A percentile compares a stretch with the other conserved stretches of the same genome.
These are phyloP conservation scores for Apostasia shenzhenica DNA, from an alignment of 106 monocot genomes.

Conservation along the genomic window DNA sequence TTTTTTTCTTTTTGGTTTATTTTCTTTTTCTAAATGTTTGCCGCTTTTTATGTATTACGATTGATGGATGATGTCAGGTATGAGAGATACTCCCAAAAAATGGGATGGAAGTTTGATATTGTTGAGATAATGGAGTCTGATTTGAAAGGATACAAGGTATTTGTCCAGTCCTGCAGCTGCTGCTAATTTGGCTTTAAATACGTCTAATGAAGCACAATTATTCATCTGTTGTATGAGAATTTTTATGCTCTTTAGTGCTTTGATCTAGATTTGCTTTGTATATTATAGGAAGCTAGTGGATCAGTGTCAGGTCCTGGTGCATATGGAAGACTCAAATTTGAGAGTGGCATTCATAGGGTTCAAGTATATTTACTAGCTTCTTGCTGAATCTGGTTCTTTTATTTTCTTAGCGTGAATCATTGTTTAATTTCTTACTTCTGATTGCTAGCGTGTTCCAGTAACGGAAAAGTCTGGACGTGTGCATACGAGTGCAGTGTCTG, in stretches of 20 bases:
- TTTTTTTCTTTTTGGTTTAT: not conserved
- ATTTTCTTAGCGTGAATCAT: not conserved
- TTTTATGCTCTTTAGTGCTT: no score
- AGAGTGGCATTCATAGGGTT: slow-evolving; percentile 98
- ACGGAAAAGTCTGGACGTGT: slow-evolving; percentile 95
- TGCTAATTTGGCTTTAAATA: not conserved
- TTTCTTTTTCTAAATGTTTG: not conserved
- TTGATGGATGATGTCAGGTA: slow-evolving; percentile 41
- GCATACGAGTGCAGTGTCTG: slow-evolving; percentile 94
- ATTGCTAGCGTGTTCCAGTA: slow-evolving; percentile 79
- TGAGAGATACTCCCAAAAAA: slow-evolving; percentile 72
- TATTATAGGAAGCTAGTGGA: slow-evolving; percentile 86
- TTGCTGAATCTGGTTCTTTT: not conserved
- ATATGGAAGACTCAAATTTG: slow-evolving; percentile 89
- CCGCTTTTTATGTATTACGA: not conserved
- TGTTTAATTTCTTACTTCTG: not conserved
- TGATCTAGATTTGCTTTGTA: no score
- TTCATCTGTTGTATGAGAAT: not conserved
- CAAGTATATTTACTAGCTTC: slow-evolving; percentile 38
- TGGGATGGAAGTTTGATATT: slow-evolving; percentile 93
- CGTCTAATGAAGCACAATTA: not conserved
- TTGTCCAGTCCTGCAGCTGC: not conserved
- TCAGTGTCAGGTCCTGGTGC: slow-evolving; percentile 79
- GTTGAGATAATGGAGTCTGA: slow-evolving; percentile 78
- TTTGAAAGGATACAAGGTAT: slow-evolving; percentile 85